Evolutionary conservation across 2,329 filamentous ascomycete genomes (phyloP).

Genomic region (Talaromyces sp.): DNA sequence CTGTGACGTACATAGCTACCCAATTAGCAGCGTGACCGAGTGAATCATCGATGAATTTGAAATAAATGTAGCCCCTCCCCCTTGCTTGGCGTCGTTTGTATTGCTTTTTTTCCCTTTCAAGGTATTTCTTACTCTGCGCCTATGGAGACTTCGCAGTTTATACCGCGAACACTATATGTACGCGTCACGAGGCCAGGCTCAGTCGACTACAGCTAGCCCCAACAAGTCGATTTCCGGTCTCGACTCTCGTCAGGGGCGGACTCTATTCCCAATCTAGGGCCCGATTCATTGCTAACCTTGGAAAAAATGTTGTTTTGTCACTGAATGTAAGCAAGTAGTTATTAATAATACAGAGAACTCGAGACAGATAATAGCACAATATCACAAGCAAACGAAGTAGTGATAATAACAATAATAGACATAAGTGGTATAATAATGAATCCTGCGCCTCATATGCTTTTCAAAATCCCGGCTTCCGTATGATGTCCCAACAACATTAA

Average conservation of each 20-base stretch:
- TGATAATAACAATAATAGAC: conserved; percentile 2
- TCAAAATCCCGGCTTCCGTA: not conserved
- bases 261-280: not conserved
- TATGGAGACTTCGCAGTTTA: not conserved
- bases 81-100: conserved; percentile 1
- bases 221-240: not conserved
- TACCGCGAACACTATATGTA: not conserved
- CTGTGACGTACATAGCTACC: not conserved
- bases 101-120: not conserved
- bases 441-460: conserved; percentile 7
- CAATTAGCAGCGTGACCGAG: not conserved
- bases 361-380: not conserved
- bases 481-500: not conserved
- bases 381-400: not conserved
- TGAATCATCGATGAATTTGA: conserved; percentile 1
- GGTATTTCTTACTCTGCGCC: not conserved
- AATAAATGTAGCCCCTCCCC: conserved; percentile 1
- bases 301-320: not conserved
- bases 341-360: conserved; percentile 1
- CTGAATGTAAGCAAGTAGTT: not conserved
- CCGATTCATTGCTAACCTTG: not conserved
- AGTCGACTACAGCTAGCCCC: not conserved
- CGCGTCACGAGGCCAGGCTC: conserved; percentile 5
- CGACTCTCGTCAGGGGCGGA: not conserved
- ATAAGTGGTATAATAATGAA: conserved; percentile 2